These are phyloP conservation scores for Penicillium ochrochloron DNA, from an alignment of 495 filamentous ascomycete species.

Conservation along the genomic window DNA sequence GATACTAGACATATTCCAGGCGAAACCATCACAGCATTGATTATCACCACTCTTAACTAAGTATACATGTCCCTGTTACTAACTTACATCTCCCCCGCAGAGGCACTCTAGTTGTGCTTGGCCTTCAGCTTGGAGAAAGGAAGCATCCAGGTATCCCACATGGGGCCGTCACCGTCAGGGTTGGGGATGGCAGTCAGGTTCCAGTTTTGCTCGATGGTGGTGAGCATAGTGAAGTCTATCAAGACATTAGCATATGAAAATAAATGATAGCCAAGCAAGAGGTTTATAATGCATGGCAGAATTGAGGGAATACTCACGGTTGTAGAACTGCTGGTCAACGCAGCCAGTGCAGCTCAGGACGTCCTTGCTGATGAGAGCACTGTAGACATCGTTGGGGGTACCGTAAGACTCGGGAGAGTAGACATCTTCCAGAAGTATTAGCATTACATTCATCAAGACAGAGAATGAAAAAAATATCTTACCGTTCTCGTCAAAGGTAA, in stretches of 20 bases:
- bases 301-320: constrained; percentile 7
- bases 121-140: constrained; percentile 17
- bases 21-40: background rate
- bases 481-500: constrained; percentile 49
- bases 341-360: constrained; percentile 18
- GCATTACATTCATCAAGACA: background rate
- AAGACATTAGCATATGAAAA: background rate
- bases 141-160: constrained; percentile 26
- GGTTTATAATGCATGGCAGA: background rate
- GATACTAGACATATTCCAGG: background rate
- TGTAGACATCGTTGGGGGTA: constrained; percentile 17
- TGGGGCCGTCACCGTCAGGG: constrained; percentile 20
- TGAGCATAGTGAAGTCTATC: constrained; percentile 19
- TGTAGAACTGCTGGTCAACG: constrained; percentile 19
- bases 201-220: constrained; percentile 23
- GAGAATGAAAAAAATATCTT: background rate
- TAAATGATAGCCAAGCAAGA: background rate
- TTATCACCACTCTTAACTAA: background rate
- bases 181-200: constrained; percentile 16
- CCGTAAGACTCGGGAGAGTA: constrained; percentile 35
- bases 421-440: constrained; percentile 22
- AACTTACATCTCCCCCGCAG: background rate
- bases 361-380: constrained; percentile 17
- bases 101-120: background rate
- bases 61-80: background rate